A percentile compares a stretch with the other conserved stretches of the same genome.
Conservation (phyloP, 768 basidiomycete genomes). For the Boletus speciosus region DNA sequence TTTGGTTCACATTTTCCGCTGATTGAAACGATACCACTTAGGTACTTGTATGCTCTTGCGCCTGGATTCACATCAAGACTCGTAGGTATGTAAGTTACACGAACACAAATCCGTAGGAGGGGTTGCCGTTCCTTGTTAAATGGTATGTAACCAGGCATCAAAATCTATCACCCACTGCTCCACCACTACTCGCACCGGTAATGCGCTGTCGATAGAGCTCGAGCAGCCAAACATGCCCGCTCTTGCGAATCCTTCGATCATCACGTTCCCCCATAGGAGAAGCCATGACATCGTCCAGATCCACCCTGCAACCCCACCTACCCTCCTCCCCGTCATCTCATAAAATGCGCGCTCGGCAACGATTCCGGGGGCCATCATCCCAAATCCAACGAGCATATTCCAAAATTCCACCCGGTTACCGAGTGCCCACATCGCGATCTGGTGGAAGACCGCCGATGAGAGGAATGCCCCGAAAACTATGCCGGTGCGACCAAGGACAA, state of each 20-base stretch:
- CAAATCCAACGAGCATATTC: slow-evolving; percentile 46
- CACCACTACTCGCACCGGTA: slow-evolving; percentile 8
- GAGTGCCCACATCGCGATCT: slow-evolving; percentile 49
- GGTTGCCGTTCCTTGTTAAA: background rate
- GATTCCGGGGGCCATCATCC: slow-evolving; percentile 52
- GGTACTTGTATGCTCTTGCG: no score
- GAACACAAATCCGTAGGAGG: background rate
- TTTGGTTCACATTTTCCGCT: no score
- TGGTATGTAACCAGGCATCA: slow-evolving; percentile 12
- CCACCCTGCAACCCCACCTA: slow-evolving; percentile 32
- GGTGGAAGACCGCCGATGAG: slow-evolving; percentile 55
- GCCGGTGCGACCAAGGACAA: slow-evolving; percentile 46
- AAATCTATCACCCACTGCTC: slow-evolving; percentile 9
- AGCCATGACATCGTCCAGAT: slow-evolving; percentile 35
- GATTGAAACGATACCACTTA: no score
- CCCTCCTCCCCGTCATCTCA: slow-evolving; percentile 22
- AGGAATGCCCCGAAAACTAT: slow-evolving; percentile 54
- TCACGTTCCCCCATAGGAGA: slow-evolving; percentile 18
- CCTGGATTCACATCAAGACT: no score
- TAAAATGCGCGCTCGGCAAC: slow-evolving; percentile 39
- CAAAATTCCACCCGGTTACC: slow-evolving; percentile 43
- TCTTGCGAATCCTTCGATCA: slow-evolving; percentile 22
- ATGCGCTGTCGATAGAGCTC: slow-evolving; percentile 1
- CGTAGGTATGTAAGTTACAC: no score
- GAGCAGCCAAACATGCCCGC: slow-evolving; percentile 10